Evolutionary conservation across 2,329 filamentous ascomycete genomes (phyloP).

Genomic region (Thelonectria blattea): DNA sequence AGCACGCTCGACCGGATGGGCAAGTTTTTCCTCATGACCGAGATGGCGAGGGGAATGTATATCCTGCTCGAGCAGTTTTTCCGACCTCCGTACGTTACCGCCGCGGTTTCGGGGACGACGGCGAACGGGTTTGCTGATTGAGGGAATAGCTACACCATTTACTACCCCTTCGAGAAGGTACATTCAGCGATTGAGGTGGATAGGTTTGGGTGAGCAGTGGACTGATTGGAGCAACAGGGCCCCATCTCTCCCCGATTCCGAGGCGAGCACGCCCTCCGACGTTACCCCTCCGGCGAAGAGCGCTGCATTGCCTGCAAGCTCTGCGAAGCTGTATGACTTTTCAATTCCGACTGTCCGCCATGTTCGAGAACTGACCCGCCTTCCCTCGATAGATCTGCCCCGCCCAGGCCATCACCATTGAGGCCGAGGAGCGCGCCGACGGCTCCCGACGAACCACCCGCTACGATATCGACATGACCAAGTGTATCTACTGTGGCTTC

Average conservation of each 20-base stretch:
- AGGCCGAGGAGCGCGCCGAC: slow-evolving; percentile 97
- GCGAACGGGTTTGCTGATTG: slow-evolving; percentile 23
- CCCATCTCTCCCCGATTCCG: slow-evolving; percentile 98
- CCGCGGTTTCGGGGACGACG: neutral
- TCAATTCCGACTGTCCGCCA: neutral
- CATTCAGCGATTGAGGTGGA: neutral
- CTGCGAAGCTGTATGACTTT: slow-evolving; percentile 76
- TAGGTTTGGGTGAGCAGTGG: neutral
- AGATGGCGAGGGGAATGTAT: slow-evolving; percentile 98
- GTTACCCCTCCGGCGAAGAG: slow-evolving; percentile 97
- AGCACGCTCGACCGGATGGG: slow-evolving; percentile 81
- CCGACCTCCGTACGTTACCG: slow-evolving; percentile 83
- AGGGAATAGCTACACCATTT: slow-evolving; percentile 86
- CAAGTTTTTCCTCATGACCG: slow-evolving; percentile 93
- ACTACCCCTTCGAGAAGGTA: slow-evolving; percentile 97
- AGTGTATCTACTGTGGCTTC: slow-evolving; percentile 99
- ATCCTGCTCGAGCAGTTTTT: slow-evolving; percentile 98
- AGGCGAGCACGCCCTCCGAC: slow-evolving; percentile 93
- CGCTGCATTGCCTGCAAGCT: slow-evolving; percentile 99
- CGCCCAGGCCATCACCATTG: slow-evolving; percentile 97
- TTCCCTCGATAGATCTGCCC: slow-evolving; percentile 73
- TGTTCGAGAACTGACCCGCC: slow-evolving; percentile 20
- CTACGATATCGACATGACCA: slow-evolving; percentile 99
- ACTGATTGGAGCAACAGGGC: slow-evolving; percentile 58
- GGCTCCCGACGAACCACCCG: slow-evolving; percentile 93